Percentiles rank a stretch among this genome's conserved stretches.
Evolutionary conservation across 768 basidiomycete genomes (phyloP).

Genomic region (Auriculariales sp.): DNA sequence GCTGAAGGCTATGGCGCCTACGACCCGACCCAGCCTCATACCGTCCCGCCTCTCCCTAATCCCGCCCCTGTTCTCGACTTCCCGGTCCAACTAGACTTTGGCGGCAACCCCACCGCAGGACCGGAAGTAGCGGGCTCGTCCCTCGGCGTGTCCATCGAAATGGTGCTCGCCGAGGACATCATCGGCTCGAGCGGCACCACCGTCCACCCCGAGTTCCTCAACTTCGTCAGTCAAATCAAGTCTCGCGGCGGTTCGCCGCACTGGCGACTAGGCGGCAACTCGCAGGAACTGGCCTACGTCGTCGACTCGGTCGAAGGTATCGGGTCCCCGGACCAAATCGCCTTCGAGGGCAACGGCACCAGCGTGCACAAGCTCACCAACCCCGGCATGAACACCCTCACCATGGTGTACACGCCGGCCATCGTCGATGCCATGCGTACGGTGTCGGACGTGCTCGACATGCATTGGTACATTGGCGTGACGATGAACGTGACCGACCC

Average conservation of each 20-base stretch:
- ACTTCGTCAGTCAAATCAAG: slow-evolving; percentile 56
- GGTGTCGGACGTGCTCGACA: background rate
- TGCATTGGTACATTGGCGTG: background rate
- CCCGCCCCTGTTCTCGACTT: background rate
- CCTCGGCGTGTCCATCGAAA: background rate
- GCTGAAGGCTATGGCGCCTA: background rate
- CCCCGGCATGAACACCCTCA: background rate
- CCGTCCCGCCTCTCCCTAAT: background rate
- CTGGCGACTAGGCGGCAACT: slow-evolving; percentile 66
- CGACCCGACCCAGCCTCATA: background rate
- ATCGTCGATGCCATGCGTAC: background rate
- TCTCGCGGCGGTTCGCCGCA: slow-evolving; percentile 46
- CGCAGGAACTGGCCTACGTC: slow-evolving; percentile 43
- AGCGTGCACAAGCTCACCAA: background rate
- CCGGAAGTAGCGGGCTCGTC: background rate
- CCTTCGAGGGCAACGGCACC: background rate
- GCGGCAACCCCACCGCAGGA: background rate
- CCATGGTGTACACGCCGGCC: background rate
- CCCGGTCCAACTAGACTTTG: background rate
- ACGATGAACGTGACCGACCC: slow-evolving; percentile 1
- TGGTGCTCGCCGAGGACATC: background rate
- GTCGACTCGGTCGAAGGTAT: background rate
- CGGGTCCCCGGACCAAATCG: background rate
- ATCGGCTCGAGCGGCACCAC: background rate
- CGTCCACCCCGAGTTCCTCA: slow-evolving; percentile 33